A percentile compares a stretch with the other conserved stretches of the same genome.
Conservation (phyloP, 2,329 filamentous ascomycete species). For the Ophiocordyceps camponoti-leonardi region DNA sequence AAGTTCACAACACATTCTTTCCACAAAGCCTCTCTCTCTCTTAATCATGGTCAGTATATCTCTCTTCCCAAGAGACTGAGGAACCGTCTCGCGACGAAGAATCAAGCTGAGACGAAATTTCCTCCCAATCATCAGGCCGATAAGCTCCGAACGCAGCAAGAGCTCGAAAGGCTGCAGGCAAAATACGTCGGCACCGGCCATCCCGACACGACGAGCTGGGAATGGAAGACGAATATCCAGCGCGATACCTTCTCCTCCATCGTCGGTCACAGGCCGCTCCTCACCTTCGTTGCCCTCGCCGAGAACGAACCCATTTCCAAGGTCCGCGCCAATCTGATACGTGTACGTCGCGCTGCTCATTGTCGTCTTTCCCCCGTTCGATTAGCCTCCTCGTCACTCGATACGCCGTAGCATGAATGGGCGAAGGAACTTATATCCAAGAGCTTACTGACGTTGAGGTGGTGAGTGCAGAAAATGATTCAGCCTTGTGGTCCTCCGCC, state of each 20-base stretch:
- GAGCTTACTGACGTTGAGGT: background rate
- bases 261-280: conserved; percentile 72
- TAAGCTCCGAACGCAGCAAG: conserved; percentile 93
- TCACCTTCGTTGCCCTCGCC: conserved; percentile 79
- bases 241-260: conserved; percentile 85
- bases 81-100: no score
- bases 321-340: conserved; percentile 63
- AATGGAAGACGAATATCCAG: conserved; percentile 91
- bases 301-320: conserved; percentile 74
- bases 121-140: conserved; percentile 48
- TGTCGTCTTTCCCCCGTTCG: no score
- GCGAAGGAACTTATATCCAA: no score
- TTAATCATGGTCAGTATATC: no score
- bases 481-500: conserved; percentile 43
- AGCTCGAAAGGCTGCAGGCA: conserved; percentile 90
- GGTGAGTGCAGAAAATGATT: conserved; percentile 41
- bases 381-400: no score
- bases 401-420: no score
- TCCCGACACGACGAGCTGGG: conserved; percentile 91
- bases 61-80: no score
- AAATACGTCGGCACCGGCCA: conserved; percentile 94
- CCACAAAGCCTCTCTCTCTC: no score
- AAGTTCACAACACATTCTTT: no score
- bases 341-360: conserved; percentile 26
- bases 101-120: background rate